phyloP scores from a whole-genome alignment of 176 grass and related monocot genomes.

The Aegilops speltoides region DNA sequence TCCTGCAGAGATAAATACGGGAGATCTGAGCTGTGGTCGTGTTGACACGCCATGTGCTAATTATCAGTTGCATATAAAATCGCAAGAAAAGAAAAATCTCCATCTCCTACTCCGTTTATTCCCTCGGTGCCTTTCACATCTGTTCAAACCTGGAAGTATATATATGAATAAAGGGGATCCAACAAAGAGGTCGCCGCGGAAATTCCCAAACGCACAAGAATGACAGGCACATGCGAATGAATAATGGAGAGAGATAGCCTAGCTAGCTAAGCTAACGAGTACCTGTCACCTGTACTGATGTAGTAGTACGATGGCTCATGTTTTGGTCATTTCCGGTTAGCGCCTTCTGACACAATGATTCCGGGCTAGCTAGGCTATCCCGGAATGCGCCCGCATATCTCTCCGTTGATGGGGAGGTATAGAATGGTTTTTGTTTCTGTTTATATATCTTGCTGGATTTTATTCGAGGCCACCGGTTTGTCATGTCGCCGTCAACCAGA shows the following conservation, averaged over 20 bases:
- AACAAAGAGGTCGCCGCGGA: not conserved
- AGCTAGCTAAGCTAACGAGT: not conserved
- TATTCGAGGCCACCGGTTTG: not conserved
- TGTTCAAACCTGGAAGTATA: not conserved
- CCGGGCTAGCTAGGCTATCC: too few species aligned
- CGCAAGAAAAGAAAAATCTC: not conserved
- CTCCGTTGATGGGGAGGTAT: not conserved
- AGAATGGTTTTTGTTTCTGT: not conserved
- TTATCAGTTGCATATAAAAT: not conserved
- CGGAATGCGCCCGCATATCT: not conserved
- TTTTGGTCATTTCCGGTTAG: not conserved
- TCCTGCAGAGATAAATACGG: not conserved
- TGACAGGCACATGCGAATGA: constrained; percentile 8
- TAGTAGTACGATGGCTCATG: constrained; percentile 8
- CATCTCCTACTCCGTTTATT: not conserved
- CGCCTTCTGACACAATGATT: not conserved
- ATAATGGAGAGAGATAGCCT: not conserved
- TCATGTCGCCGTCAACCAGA: not conserved
- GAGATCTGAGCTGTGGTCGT: not conserved
- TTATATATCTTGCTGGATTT: not conserved
- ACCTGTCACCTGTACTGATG: not conserved
- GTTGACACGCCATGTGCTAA: constrained; percentile 1
- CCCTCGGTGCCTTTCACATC: constrained; percentile 20
- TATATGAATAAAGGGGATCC: too few species aligned
- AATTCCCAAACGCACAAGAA: not conserved